phyloP scores from a whole-genome alignment of 805 yeast species.

The Torulaspora gathmanii region DNA sequence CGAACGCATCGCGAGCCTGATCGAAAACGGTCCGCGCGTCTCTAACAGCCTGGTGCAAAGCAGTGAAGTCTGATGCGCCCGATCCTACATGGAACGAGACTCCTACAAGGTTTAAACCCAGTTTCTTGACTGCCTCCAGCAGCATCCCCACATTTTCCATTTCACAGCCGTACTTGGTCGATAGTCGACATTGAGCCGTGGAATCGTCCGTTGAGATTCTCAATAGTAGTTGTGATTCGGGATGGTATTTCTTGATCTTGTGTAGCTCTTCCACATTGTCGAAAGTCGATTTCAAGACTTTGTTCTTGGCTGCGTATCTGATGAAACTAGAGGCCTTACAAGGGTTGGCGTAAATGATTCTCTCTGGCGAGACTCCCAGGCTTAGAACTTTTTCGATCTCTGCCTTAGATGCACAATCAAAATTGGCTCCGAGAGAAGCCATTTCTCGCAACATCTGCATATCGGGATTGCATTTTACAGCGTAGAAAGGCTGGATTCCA shows the following conservation, averaged over 20 bases:
- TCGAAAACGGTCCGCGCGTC: slow-evolving; percentile 71
- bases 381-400: slow-evolving; percentile 68
- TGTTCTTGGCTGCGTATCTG: slow-evolving; percentile 55
- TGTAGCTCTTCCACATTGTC: slow-evolving; percentile 82
- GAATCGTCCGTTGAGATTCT: slow-evolving; percentile 89
- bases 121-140: slow-evolving; percentile 54
- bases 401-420: slow-evolving; percentile 88
- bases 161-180: slow-evolving; percentile 85
- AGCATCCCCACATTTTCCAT: slow-evolving; percentile 49
- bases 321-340: slow-evolving; percentile 84
- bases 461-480: slow-evolving; percentile 90
- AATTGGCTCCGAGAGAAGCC: slow-evolving; percentile 61
- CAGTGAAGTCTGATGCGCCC: slow-evolving; percentile 71
- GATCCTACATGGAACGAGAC: slow-evolving; percentile 96
- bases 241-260: slow-evolving; percentile 66
- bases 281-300: slow-evolving; percentile 74
- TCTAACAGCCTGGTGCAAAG: slow-evolving; percentile 63
- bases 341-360: slow-evolving; percentile 89
- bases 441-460: slow-evolving; percentile 51
- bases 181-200: slow-evolving; percentile 76
- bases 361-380: slow-evolving; percentile 57
- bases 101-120: slow-evolving; percentile 67
- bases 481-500: slow-evolving; percentile 79
- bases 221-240: slow-evolving; percentile 63
- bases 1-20: slow-evolving; percentile 45